phyloP scores from a whole-genome alignment of 495 filamentous ascomycete species.

The Xylaria longipes region DNA sequence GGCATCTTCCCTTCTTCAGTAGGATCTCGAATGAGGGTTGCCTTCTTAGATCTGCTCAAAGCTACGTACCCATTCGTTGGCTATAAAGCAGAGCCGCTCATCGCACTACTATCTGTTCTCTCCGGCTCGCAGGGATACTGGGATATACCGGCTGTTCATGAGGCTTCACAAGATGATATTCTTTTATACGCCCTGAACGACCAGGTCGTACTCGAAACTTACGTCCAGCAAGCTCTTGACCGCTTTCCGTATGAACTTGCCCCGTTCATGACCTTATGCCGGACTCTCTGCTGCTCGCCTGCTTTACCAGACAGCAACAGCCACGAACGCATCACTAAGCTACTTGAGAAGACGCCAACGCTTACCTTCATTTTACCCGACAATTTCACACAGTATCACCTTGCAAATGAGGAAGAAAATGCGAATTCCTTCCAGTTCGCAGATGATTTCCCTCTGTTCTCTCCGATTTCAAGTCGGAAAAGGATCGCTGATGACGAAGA shows the following conservation, averaged over 20 bases:
- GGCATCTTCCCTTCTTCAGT: slow-evolving; percentile 54
- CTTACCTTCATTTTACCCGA: slow-evolving; percentile 76
- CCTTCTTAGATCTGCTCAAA: slow-evolving; percentile 70
- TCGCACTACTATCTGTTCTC: slow-evolving; percentile 66
- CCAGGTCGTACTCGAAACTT: slow-evolving; percentile 56
- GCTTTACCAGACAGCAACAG: slow-evolving; percentile 56
- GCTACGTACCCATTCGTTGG: slow-evolving; percentile 61
- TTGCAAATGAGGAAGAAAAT: slow-evolving; percentile 84
- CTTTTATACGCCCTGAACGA: slow-evolving; percentile 61
- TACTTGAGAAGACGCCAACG: slow-evolving; percentile 67
- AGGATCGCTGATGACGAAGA: slow-evolving; percentile 43
- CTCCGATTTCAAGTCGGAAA: slow-evolving; percentile 38
- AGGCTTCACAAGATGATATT: slow-evolving; percentile 54
- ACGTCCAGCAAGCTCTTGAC: slow-evolving; percentile 67
- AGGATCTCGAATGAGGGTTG: slow-evolving; percentile 60
- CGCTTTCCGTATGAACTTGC: slow-evolving; percentile 87
- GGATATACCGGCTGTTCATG: slow-evolving; percentile 49
- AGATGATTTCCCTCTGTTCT: slow-evolving; percentile 61
- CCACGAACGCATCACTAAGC: slow-evolving; percentile 55
- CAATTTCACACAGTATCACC: slow-evolving; percentile 71
- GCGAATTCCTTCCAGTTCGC: slow-evolving; percentile 67
- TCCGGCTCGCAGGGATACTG: slow-evolving; percentile 61
- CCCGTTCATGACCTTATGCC: slow-evolving; percentile 69
- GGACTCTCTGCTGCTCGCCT: slow-evolving; percentile 42
- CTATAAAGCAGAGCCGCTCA: slow-evolving; percentile 71